Conservation (phyloP, 495 filamentous ascomycete species). For the Durotheca rogersii region DNA sequence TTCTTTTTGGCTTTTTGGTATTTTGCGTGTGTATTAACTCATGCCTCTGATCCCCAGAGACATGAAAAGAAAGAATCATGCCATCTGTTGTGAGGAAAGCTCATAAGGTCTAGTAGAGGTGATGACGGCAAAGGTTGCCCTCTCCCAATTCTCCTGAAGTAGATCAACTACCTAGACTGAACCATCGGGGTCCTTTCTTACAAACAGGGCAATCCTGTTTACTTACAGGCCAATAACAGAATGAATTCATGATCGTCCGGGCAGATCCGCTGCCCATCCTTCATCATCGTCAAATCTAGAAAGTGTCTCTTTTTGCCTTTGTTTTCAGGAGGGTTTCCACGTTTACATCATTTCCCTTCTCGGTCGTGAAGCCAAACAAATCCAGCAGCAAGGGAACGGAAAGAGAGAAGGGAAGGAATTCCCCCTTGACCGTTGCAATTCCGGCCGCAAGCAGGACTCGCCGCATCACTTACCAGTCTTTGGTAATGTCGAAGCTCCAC, state of each 20-base stretch:
- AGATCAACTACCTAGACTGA: constrained; percentile 23
- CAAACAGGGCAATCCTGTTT: constrained; percentile 3
- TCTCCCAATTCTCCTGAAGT: constrained; percentile 2
- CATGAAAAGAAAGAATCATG: neutral
- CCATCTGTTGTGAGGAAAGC: neutral
- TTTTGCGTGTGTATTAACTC: neutral
- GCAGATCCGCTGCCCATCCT: neutral
- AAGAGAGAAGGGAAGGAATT: no score
- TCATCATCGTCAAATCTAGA: neutral
- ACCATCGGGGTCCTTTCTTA: constrained; percentile 2
- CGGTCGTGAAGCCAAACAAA: neutral
- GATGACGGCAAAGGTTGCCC: constrained; percentile 4
- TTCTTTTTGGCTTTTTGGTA: constrained; percentile 10
- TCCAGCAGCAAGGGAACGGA: neutral
- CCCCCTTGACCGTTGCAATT: no score
- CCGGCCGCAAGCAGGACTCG: neutral
- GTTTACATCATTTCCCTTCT: neutral
- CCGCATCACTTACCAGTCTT: constrained; percentile 72
- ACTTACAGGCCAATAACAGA: neutral
- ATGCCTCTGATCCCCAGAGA: constrained; percentile 2
- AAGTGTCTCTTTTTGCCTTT: neutral
- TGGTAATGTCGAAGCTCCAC: constrained; percentile 92
- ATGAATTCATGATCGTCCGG: constrained; percentile 1
- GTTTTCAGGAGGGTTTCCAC: no score
- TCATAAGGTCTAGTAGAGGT: constrained; percentile 1